Evolutionary conservation across 805 yeast genomes (phyloP).

Genomic region (Suhomyces sp.): DNA sequence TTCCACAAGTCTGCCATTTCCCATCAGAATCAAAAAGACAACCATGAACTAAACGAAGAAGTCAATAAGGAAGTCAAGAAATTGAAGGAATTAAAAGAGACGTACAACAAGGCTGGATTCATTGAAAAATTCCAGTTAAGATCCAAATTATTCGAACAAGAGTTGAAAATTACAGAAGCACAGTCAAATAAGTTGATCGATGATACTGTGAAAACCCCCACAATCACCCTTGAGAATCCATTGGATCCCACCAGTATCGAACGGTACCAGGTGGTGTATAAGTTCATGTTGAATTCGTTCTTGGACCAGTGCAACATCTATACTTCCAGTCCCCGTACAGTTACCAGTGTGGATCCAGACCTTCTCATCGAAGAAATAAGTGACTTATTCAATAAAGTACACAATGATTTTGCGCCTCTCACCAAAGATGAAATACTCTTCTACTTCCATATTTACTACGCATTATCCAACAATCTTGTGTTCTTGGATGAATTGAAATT

Average conservation of each 20-base stretch:
- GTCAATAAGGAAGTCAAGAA: slow-evolving; percentile 22
- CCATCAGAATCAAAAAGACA: slow-evolving; percentile 2
- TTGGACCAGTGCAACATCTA: slow-evolving; percentile 23
- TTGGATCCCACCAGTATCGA: slow-evolving; percentile 15
- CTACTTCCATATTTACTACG: slow-evolving; percentile 28
- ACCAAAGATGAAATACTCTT: slow-evolving; percentile 26
- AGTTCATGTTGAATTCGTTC: slow-evolving; percentile 25
- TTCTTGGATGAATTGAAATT: slow-evolving; percentile 28
- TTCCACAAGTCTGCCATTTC: slow-evolving; percentile 5
- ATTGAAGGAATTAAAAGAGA: slow-evolving; percentile 23
- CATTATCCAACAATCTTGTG: slow-evolving; percentile 25
- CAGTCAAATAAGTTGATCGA: slow-evolving; percentile 15
- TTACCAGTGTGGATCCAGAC: slow-evolving; percentile 17
- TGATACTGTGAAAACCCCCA: slow-evolving; percentile 15
- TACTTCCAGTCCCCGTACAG: slow-evolving; percentile 6
- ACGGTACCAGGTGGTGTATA: slow-evolving; percentile 16
- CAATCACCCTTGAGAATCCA: slow-evolving; percentile 20
- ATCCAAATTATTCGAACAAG: slow-evolving; percentile 22
- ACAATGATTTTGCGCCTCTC: slow-evolving; percentile 21
- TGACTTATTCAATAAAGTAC: slow-evolving; percentile 18
- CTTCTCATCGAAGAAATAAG: slow-evolving; percentile 20
- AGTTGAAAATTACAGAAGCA: slow-evolving; percentile 20
- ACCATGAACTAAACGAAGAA: slow-evolving; percentile 7
- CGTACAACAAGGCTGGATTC: slow-evolving; percentile 21
- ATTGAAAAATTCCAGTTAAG: slow-evolving; percentile 24